A percentile compares a stretch with the other conserved stretches of the same genome.
phyloP scores from a whole-genome alignment of 2,329 filamentous ascomycete genomes.

The Ophiocordyceps polyrhachis-furcata region DNA sequence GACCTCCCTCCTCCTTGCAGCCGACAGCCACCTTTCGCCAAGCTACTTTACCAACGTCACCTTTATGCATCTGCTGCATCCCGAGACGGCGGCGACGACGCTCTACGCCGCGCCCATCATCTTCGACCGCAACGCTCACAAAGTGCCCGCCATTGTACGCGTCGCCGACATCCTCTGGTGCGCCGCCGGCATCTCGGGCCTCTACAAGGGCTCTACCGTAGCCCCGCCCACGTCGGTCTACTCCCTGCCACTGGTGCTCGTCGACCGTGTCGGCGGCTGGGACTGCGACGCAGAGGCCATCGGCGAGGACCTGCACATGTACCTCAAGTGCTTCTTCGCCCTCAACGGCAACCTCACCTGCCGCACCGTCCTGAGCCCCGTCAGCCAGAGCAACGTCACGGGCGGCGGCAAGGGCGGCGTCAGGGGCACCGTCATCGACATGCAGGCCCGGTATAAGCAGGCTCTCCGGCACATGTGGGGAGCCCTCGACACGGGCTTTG shows the following conservation, averaged over 20 bases:
- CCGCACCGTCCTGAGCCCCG: slow-evolving; percentile 45
- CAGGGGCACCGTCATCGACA: slow-evolving; percentile 34
- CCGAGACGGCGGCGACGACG: slow-evolving; percentile 41
- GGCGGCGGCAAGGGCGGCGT: slow-evolving; percentile 36
- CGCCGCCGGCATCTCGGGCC: slow-evolving; percentile 49
- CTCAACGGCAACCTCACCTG: slow-evolving; percentile 50
- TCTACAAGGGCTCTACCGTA: slow-evolving; percentile 44
- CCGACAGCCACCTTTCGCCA: slow-evolving; percentile 50
- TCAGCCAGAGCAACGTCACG: slow-evolving; percentile 55
- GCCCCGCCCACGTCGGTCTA: slow-evolving; percentile 59
- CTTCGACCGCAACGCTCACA: slow-evolving; percentile 55
- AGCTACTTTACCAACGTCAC: slow-evolving; percentile 50
- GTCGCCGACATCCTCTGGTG: slow-evolving; percentile 57
- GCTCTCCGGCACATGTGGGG: slow-evolving; percentile 63
- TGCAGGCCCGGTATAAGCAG: slow-evolving; percentile 50
- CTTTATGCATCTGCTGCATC: slow-evolving; percentile 39
- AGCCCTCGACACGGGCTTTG: slow-evolving; percentile 48
- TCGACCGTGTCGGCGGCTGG: slow-evolving; percentile 54
- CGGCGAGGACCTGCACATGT: slow-evolving; percentile 62
- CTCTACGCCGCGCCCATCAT: slow-evolving; percentile 54
- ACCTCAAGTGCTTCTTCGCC: slow-evolving; percentile 60
- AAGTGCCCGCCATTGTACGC: slow-evolving; percentile 47
- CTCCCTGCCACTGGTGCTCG: slow-evolving; percentile 45
- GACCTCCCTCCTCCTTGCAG: slow-evolving; percentile 18
- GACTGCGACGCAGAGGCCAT: slow-evolving; percentile 53